phyloP scores from a whole-genome alignment of 371 early-diverging fungal species.

The Parasitella parasitica region DNA sequence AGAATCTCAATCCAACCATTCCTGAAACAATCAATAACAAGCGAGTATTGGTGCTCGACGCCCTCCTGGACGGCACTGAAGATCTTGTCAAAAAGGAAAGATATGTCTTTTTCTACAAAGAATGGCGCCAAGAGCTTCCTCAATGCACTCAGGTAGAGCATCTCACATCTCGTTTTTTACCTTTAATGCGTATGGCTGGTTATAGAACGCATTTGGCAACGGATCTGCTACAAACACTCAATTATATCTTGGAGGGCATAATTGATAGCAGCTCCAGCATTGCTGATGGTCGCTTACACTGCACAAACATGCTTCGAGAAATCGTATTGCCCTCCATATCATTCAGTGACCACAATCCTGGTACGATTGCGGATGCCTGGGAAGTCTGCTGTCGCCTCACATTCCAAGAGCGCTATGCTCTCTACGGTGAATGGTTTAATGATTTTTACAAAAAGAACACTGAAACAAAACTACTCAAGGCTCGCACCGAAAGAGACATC shows the following conservation, averaged over 20 bases:
- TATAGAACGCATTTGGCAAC: constrained; percentile 52
- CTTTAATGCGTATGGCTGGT: constrained; percentile 51
- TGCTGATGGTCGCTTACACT: constrained; percentile 31
- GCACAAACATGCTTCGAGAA: constrained; percentile 65
- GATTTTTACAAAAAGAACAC: constrained; percentile 54
- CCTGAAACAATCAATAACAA: constrained; percentile 25
- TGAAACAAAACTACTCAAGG: constrained; percentile 49
- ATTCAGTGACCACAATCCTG: constrained; percentile 66
- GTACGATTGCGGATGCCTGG: constrained; percentile 79
- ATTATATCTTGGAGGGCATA: constrained; percentile 38
- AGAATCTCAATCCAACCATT: constrained; percentile 17
- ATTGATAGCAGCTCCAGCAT: constrained; percentile 32
- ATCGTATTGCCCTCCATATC: constrained; percentile 78
- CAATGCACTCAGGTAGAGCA: constrained; percentile 36
- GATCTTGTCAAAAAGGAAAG: constrained; percentile 33
- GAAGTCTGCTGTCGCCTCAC: constrained; percentile 62
- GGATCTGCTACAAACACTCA: constrained; percentile 40
- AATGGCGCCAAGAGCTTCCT: constrained; percentile 56
- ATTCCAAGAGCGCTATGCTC: constrained; percentile 65
- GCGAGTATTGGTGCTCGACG: constrained; percentile 27
- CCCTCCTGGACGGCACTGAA: constrained; percentile 20
- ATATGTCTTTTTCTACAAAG: constrained; percentile 58
- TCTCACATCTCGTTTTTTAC: constrained; percentile 44
- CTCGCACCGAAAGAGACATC: constrained; percentile 57
- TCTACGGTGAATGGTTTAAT: constrained; percentile 85